Percentiles rank a stretch among this genome's conserved stretches.
Conservation (phyloP, 2,329 filamentous ascomycete genomes). For the Gnomoniopsis sp. region DNA sequence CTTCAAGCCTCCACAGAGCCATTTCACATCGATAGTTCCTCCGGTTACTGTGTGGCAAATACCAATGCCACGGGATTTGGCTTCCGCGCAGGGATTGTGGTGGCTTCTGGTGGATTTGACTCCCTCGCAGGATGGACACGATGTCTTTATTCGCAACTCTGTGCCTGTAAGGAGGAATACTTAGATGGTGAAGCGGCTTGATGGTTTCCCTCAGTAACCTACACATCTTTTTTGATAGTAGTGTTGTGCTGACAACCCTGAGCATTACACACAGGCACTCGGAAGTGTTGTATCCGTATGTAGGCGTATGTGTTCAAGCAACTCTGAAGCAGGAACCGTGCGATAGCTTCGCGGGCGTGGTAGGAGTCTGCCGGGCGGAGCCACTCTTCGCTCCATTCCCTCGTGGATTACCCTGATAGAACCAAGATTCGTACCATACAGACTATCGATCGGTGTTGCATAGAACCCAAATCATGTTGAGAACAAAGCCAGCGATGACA, state of each 20-base stretch:
- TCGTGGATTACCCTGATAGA: no score
- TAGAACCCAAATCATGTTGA: background rate
- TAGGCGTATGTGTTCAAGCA: no score
- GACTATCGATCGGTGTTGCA: no score
- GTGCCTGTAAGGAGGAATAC: background rate
- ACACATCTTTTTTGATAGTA: constrained; percentile 6
- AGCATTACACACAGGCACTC: no score
- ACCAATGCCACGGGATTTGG: background rate
- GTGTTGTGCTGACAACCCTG: no score
- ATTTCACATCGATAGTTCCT: background rate
- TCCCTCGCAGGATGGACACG: background rate
- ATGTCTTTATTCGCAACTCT: constrained; percentile 1
- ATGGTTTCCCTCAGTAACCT: background rate
- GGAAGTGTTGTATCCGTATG: no score
- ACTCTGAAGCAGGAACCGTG: no score
- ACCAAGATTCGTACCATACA: no score
- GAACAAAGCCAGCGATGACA: background rate
- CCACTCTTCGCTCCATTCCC: no score
- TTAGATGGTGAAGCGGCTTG: background rate
- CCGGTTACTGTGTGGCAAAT: background rate
- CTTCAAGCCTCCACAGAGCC: background rate
- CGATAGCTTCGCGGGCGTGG: no score
- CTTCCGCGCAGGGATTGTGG: background rate
- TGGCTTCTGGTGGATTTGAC: background rate
- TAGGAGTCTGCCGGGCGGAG: no score